Base-by-base conservation (phyloP, 495 filamentous ascomycete genomes). In the Trichoderma parareesei region DNA sequence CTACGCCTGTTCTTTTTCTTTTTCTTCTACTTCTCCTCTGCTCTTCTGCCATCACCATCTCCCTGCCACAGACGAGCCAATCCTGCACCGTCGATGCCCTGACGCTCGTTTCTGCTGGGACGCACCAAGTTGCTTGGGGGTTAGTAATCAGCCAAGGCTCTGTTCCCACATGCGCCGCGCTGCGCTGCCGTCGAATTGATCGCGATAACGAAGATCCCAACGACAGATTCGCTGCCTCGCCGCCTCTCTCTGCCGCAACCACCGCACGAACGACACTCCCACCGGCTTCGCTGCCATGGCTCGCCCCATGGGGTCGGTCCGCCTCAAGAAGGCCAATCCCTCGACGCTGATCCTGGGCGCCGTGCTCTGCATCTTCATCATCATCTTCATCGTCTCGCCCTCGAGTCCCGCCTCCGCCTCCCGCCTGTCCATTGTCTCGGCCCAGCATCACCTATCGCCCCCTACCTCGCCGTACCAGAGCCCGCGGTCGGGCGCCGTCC, bases 381-480 rank as follows among this genome's bases (percentile, higher is more conserved):
- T 84, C 48, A 78, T 79, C 72, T 83, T 85, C 66, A 66, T 85
- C 65, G 63, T 81, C 46, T 74, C 77, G 38, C 74, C 77, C 70
- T 76, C 82, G 65, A 68, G 77, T 72, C 66, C 76, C 63, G 72
- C 72, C 74, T 65, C 62, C 78, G 64, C 66, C 73, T 44, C 64
- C 68, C 42, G 78, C 79, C 20, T 77, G 77, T 68, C 73, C 77
- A 71, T 82, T 79, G 69, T 75, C 78, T 71, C 88, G 38, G 90
- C 88, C 55, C 79, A 86, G 62, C 85, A 91, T 71, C 85, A 85
- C 65, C 83, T 93, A 69, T 94, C 90, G 14, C 92, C 91, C 63
- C 92, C 92, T 5, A 90, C 87, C 18, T 87, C 90, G 59, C 88
- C 91, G n/a, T 93, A 92, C 75, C 92, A 93, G 76, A 76, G 81